These are phyloP conservation scores for Collybia mongolica DNA, from an alignment of 768 basidiomycete genomes.

Conservation along the genomic window DNA sequence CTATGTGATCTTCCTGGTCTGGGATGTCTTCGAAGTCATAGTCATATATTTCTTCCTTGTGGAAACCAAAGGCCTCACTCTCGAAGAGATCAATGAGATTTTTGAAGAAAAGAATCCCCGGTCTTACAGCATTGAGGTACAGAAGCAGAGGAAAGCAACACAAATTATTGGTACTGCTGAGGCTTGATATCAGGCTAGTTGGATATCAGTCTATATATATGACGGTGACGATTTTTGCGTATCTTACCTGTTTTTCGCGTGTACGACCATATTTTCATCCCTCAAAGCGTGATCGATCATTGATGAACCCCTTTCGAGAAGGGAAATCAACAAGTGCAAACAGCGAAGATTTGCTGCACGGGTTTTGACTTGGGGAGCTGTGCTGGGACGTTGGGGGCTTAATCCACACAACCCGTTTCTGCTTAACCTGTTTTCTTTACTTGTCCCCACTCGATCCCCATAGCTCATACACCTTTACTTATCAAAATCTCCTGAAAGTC, in stretches of 20 bases:
- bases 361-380: slow-evolving; percentile 17
- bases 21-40: slow-evolving; percentile 47
- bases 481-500: slow-evolving; percentile 6
- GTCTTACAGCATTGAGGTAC: slow-evolving; percentile 29
- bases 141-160: slow-evolving; percentile 4
- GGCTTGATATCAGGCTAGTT: neutral
- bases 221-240: no score
- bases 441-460: slow-evolving; percentile 15
- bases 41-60: slow-evolving; percentile 49
- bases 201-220: neutral
- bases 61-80: slow-evolving; percentile 49
- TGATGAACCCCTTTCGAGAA: neutral
- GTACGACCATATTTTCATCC: no score
- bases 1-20: slow-evolving; percentile 48
- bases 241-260: no score
- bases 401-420: slow-evolving; percentile 36
- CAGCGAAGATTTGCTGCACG: slow-evolving; percentile 17
- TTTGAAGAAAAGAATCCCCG: slow-evolving; percentile 42
- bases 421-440: slow-evolving; percentile 18
- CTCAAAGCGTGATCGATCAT: no score
- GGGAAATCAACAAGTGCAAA: slow-evolving; percentile 26
- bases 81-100: slow-evolving; percentile 51
- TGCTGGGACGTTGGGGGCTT: slow-evolving; percentile 17
- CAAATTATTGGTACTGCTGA: neutral
- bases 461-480: slow-evolving; percentile 7